Evolutionary conservation across 106 monocot species (phyloP), one percentile per base, ranked within the genome.

Genomic region (Triglochin maritima): DNA sequence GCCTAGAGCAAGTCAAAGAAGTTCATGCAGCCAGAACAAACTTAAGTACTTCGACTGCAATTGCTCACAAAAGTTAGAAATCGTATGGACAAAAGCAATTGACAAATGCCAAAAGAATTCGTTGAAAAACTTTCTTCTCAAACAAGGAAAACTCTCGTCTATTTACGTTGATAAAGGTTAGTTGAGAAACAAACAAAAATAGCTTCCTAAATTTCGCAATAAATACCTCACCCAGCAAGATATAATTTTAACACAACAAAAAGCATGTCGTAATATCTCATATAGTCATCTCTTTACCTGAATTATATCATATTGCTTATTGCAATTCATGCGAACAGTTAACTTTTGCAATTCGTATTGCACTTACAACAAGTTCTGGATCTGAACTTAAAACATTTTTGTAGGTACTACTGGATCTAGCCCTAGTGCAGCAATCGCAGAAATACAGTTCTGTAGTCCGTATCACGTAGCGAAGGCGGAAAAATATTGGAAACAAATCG

Each of bases 101-200:
- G 70, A 64, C 9, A 77, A 73, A 45, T 85, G 87, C 68, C 83
- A 79, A 57, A 74, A 76, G 59, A 76, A 70, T 76, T 81, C 82
- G 13, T 60, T 85, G 50, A 83, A 52, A 78, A 83, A 63, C 49
- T 85, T 95, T 60, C 62, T 95, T n/a, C 72, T 66, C 48, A 84
- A 85, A 79, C 83, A 90, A 71, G 90, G 82, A 17, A 83, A 64
- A 69, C 73, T 95, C 45, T 85, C 90, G 52, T 79, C 90, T 12
- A 76, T 95, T 41, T 77, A 82, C 68, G 66, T 83, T 15, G 69
- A 67, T 66, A 80, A 87, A 83, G 95, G 95, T 95, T 62, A 74
- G 16, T 60, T 6, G 17, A 61, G 6, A 41, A 61, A 57, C 57
- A 53, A 53, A 53, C 52, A 53, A 53, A 53, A 29, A 29, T 29